Evolutionary conservation across 257 asterid genomes (phyloP).

Genomic region (Parsonsia alboflavescens): DNA sequence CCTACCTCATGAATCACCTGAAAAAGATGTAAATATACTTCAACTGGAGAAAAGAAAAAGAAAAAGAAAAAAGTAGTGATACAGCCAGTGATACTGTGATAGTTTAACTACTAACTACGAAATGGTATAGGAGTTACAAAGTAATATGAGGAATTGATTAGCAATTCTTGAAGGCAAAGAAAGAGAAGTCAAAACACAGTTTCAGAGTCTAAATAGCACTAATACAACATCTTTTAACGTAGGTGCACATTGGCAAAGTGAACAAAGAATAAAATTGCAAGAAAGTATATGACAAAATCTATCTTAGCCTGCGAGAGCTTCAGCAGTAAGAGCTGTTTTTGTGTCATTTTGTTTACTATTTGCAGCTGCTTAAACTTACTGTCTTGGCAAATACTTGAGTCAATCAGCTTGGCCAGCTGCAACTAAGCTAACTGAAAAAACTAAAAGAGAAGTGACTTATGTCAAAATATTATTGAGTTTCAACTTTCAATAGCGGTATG

Average conservation of each 20-base stretch:
- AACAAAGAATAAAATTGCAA: background rate
- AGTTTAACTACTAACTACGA: background rate
- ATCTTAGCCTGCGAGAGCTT: slow-evolving; percentile 23
- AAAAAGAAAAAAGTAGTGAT: background rate
- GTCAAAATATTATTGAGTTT: background rate
- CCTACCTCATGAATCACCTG: slow-evolving; percentile 65
- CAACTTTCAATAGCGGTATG: background rate
- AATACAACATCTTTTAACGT: background rate
- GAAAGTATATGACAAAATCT: slow-evolving; percentile 17
- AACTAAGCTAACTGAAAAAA: background rate
- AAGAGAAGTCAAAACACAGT: background rate
- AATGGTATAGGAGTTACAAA: background rate
- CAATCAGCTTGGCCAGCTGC: slow-evolving; percentile 44
- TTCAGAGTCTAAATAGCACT: background rate
- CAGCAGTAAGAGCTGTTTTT: slow-evolving; percentile 31
- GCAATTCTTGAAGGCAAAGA: background rate
- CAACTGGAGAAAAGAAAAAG: background rate
- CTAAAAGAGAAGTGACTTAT: background rate
- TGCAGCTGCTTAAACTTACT: slow-evolving; percentile 17
- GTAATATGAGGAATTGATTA: background rate
- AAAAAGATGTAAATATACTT: background rate
- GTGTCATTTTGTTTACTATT: background rate
- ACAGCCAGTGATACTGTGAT: background rate
- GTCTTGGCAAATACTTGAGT: slow-evolving; percentile 24
- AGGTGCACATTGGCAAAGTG: too few relatives aligned